phyloP scores from a whole-genome alignment of 352 stramenopile genomes.

The Pythium dissotocum region DNA sequence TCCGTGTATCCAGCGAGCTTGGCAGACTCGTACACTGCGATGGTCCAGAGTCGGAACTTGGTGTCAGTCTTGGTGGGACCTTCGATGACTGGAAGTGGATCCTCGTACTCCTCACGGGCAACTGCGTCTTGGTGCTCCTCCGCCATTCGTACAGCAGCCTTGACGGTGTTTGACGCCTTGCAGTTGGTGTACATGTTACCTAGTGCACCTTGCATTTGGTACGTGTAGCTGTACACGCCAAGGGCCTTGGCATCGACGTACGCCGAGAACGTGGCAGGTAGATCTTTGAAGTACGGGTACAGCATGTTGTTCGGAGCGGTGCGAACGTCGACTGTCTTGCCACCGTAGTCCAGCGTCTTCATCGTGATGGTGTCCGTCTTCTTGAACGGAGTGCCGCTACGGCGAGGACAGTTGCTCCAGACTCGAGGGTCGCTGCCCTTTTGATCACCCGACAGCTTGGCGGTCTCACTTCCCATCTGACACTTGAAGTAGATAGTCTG shows the following conservation, averaged over 20 bases:
- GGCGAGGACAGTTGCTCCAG: conserved; percentile 35
- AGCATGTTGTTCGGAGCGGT: conserved; percentile 40
- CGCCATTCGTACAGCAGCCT: conserved; percentile 13
- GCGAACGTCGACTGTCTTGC: conserved; percentile 34
- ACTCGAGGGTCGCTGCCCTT: conserved; percentile 40
- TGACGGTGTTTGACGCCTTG: conserved; percentile 35
- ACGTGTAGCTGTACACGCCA: conserved; percentile 61
- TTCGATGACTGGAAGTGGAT: conserved; percentile 22
- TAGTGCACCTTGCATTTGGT: conserved; percentile 45
- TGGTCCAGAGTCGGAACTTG: conserved; percentile 42
- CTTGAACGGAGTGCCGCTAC: conserved; percentile 24
- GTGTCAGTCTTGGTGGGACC: conserved; percentile 28
- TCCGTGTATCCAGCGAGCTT: conserved; percentile 45
- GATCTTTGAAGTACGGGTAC: conserved; percentile 67
- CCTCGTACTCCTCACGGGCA: background rate
- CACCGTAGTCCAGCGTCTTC: conserved; percentile 4
- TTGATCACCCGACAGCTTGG: conserved; percentile 20
- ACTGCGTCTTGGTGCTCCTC: background rate
- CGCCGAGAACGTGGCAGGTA: conserved; percentile 42
- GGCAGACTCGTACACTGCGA: conserved; percentile 50
- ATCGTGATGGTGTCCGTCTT: conserved; percentile 17
- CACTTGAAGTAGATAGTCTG: conserved; percentile 33
- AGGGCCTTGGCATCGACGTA: conserved; percentile 56
- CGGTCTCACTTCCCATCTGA: conserved; percentile 19
- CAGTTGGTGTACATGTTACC: conserved; percentile 58